Percentiles rank a stretch among this genome's conserved stretches.
phyloP scores from a whole-genome alignment of 805 yeast species.

The Candida michaelii region DNA sequence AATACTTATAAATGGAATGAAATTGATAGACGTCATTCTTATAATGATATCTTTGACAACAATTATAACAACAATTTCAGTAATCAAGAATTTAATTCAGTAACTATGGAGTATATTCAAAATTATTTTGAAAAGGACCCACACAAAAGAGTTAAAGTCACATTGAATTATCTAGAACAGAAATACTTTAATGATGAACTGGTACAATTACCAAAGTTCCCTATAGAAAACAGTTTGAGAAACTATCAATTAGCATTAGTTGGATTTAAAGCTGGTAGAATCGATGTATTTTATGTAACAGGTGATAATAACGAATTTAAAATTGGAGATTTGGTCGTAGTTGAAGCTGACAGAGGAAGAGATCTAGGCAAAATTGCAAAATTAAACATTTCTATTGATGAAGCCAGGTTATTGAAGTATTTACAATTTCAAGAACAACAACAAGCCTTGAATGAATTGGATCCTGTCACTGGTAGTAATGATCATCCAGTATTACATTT shows the following conservation, averaged over 20 bases:
- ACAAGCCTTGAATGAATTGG: constrained; percentile 49
- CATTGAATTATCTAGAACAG: constrained; percentile 25
- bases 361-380: constrained; percentile 70
- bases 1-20: neutral
- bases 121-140: constrained; percentile 39
- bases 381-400: constrained; percentile 58
- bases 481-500: constrained; percentile 46
- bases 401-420: constrained; percentile 65
- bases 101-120: constrained; percentile 22
- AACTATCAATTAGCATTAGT: constrained; percentile 54
- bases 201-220: constrained; percentile 38
- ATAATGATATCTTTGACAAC: constrained; percentile 9
- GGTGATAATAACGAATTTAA: constrained; percentile 24
- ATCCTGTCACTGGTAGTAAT: constrained; percentile 2
- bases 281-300: constrained; percentile 73
- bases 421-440: constrained; percentile 72
- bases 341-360: constrained; percentile 80
- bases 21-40: constrained; percentile 10
- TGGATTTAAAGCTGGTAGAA: constrained; percentile 75
- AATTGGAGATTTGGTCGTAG: constrained; percentile 70
- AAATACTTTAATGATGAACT: constrained; percentile 30
- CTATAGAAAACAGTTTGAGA: constrained; percentile 36
- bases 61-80: neutral
- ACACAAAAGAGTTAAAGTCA: constrained; percentile 40
- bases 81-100: constrained; percentile 1